Evolutionary conservation across 2,329 filamentous ascomycete genomes (phyloP).

Genomic region (Colletotrichum horii): DNA sequence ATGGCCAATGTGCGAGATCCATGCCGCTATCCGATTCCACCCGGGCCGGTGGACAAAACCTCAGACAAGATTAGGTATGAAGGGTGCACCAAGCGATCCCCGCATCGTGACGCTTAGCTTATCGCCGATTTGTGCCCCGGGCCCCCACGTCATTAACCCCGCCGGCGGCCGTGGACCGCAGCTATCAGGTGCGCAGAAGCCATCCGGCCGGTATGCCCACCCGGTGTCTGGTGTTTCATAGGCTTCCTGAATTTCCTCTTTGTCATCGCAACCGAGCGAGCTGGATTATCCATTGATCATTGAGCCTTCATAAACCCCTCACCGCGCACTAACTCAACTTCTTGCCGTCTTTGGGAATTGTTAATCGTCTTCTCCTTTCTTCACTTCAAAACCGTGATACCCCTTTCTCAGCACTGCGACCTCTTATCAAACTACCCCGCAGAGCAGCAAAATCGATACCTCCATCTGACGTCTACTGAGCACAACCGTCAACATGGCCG

Average conservation of each 20-base stretch:
- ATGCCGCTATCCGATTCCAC: not conserved
- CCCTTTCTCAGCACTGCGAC: not conserved
- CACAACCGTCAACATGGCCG: slow-evolving; percentile 1
- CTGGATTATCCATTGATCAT: not conserved
- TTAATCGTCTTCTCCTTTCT: not conserved
- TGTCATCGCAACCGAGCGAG: not conserved
- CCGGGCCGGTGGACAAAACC: not conserved
- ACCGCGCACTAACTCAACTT: not conserved
- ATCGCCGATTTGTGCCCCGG: slow-evolving; percentile 3
- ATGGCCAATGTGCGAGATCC: not conserved
- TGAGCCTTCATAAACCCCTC: not conserved
- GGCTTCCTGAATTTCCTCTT: not conserved
- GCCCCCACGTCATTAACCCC: slow-evolving; percentile 12
- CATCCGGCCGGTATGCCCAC: not conserved
- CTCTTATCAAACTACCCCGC: not conserved
- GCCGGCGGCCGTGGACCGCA: not conserved
- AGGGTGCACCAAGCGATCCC: not conserved
- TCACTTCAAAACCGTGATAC: not conserved
- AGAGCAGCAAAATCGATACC: not conserved
- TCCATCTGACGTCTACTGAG: not conserved
- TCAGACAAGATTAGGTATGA: not conserved
- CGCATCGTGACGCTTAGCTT: not conserved
- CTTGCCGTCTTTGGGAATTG: not conserved
- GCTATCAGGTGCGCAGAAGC: slow-evolving; percentile 7
- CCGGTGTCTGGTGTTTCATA: not conserved